Base-by-base conservation (phyloP, 148 eudicot genomes). In the Silene conica region DNA sequence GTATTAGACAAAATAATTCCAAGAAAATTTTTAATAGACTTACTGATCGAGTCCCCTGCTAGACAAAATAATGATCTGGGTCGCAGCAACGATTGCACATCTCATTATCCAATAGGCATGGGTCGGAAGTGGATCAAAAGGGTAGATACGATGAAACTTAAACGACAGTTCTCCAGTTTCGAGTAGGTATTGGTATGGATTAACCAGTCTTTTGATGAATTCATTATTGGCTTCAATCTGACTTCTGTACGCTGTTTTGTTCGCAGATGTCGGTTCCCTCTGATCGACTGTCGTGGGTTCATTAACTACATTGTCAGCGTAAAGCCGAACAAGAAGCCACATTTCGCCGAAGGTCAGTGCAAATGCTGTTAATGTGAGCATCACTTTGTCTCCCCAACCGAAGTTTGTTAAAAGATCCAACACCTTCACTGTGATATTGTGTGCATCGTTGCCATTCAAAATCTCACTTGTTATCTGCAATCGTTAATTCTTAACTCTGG, bases 371-470 rank as follows among this genome's bases (percentile, higher is more conserved):
- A 86, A 54, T 25, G 87, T 73, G 3, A 86, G 73, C 9, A 80
- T 82, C 70, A 82, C 81, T 72, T 84, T 86, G 28, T 83, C 85
- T 46, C 82, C 89, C 89, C 89, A 86, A 18, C 83, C 28, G 60
- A 63, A 86, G 69, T 74, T 75, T 4, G 77, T 23, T 26, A 86
- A 52, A 54, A 74, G 12, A 63, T 45, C 74, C 20, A 84, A 67
- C 63, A 86, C 74, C 15, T 80, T 63, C 43, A 84, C 67, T 19
- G 89, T 74, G 8, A 77, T 76, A 55, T 59, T 76, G 70, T 86
- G 85, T 41, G 85, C 82, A 58, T 84, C 85, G 5, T 20, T n/a
- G 1, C 84, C 90, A 9, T 81, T 64, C 74, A 79, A 77, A 61
- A 80, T 66, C 75, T 83, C 80, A 69, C 38, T 63, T 48, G 86